Conservation (phyloP, 2,329 filamentous ascomycete species). For the Trichoderma hamatum region DNA sequence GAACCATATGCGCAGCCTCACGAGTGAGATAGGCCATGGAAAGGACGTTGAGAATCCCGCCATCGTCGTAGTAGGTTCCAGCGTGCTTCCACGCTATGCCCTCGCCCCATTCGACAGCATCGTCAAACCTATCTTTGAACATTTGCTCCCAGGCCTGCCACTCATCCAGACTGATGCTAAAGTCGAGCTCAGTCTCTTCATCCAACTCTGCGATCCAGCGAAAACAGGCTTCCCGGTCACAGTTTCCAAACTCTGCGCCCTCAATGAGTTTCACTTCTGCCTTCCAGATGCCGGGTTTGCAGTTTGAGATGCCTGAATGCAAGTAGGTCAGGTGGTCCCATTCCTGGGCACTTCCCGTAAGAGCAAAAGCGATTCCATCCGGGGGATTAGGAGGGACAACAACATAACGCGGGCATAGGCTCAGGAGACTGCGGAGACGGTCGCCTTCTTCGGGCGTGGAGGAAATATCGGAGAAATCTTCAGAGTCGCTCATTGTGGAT, state of each 20-base stretch:
- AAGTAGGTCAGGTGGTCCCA: conserved; percentile 12
- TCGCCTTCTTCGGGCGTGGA: not conserved
- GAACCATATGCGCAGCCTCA: not conserved
- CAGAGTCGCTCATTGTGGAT: not conserved
- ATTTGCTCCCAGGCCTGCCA: conserved; percentile 21
- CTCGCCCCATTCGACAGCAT: not conserved
- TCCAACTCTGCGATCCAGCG: conserved; percentile 22
- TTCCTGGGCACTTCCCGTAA: not conserved
- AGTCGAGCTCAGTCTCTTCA: conserved; percentile 4
- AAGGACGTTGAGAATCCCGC: conserved; percentile 6
- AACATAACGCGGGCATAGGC: conserved; percentile 15
- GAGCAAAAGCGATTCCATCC: conserved; percentile 5
- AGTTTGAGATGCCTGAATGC: conserved; percentile 21
- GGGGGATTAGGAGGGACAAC: conserved; percentile 2
- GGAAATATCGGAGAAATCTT: not conserved
- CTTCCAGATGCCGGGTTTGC: conserved; percentile 24
- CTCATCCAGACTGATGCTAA: not conserved
- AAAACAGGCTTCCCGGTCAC: conserved; percentile 8
- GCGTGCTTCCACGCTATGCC: conserved; percentile 10
- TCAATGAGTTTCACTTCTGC: not conserved
- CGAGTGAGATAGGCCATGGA: conserved; percentile 18
- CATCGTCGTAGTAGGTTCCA: conserved; percentile 20
- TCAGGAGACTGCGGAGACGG: conserved; percentile 4
- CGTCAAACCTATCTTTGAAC: conserved; percentile 19
- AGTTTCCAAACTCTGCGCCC: not conserved